Evolutionary conservation across 129 eudicot genomes (phyloP).

Genomic region (Artemisia tridentata): DNA sequence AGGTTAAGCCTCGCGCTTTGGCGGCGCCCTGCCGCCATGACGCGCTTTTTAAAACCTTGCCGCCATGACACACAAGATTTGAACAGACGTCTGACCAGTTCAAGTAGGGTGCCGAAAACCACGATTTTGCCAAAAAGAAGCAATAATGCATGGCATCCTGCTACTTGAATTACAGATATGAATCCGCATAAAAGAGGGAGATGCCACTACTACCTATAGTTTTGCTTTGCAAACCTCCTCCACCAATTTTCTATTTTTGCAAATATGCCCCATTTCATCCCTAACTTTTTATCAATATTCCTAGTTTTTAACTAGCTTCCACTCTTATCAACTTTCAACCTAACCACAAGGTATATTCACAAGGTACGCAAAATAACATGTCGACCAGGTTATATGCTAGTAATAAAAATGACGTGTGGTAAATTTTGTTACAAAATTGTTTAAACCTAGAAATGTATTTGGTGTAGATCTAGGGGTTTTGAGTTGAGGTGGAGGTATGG

Average conservation of each 20-base stretch:
- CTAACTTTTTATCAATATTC: constrained; percentile 11
- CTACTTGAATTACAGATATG: constrained; percentile 21
- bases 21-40: no score
- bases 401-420: not conserved
- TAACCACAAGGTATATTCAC: constrained; percentile 9
- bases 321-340: constrained; percentile 8
- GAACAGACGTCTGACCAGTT: no score
- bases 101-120: no score
- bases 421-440: no score
- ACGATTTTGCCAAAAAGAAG: not conserved
- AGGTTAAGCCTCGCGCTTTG: no score
- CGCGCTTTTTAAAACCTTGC: no score
- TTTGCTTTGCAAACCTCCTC: constrained; percentile 16
- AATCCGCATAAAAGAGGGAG: constrained; percentile 18
- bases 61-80: no score
- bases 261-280: constrained; percentile 18
- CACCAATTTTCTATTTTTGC: constrained; percentile 16
- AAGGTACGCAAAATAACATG: not conserved
- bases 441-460: no score
- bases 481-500: no score
- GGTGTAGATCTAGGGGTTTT: no score
- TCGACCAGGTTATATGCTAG: not conserved
- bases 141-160: constrained; percentile 23
- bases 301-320: constrained; percentile 11
- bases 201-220: not conserved